These are phyloP conservation scores for Avicennia marina DNA, from an alignment of 257 asterid species.

Conservation along the genomic window DNA sequence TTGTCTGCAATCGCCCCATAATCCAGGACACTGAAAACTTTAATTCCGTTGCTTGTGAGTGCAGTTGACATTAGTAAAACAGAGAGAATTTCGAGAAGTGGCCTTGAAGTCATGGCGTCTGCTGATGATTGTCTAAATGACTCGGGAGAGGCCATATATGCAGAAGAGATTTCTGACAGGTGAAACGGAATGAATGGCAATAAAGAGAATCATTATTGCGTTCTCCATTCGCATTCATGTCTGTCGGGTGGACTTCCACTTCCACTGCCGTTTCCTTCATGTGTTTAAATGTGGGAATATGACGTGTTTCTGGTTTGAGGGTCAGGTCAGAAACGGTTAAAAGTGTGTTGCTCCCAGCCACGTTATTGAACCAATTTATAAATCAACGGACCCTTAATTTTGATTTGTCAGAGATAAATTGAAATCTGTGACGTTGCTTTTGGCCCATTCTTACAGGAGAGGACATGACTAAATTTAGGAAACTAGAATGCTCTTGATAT, in stretches of 20 bases:
- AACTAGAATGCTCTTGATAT: no score
- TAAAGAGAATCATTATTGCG: background rate
- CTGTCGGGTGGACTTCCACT: background rate
- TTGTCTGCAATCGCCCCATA: constrained; percentile 18
- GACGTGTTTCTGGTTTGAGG: no score
- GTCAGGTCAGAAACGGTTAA: no score
- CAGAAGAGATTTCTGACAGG: background rate
- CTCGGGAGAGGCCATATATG: background rate
- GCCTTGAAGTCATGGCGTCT: constrained; percentile 8
- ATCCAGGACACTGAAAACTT: constrained; percentile 14
- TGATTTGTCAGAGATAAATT: no score
- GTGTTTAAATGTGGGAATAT: background rate
- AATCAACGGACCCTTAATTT: no score
- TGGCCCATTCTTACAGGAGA: no score
- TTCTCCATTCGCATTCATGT: background rate
- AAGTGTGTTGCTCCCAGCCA: no score
- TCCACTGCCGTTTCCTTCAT: background rate
- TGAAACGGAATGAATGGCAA: constrained; percentile 12
- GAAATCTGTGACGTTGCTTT: no score
- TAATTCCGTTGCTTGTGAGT: background rate
- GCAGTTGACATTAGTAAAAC: background rate
- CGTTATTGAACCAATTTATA: no score
- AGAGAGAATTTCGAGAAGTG: constrained; percentile 1
- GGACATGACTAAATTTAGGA: no score
- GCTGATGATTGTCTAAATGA: background rate